Conservation (phyloP, 176 grass and related monocot species). For the Oryza nivara region DNA sequence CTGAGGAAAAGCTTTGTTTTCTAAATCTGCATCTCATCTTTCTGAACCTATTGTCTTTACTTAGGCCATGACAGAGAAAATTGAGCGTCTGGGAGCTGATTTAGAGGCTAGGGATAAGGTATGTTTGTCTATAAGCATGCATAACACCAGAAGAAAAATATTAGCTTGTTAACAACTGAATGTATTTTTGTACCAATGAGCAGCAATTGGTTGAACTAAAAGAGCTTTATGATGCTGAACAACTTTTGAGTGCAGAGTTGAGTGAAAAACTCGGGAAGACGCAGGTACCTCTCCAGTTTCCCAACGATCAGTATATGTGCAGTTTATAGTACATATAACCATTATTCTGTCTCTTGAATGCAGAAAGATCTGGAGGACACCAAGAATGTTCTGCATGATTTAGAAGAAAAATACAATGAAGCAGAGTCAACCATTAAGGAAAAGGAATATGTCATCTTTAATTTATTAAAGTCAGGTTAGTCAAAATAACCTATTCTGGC, state of each 20-base stretch:
- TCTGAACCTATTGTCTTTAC: conserved; percentile 32
- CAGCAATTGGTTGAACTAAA: conserved; percentile 96
- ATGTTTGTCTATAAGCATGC: conserved; percentile 37
- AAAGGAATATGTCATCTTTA: conserved; percentile 94
- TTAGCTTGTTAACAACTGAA: conserved; percentile 26
- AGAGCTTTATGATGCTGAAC: conserved; percentile 91
- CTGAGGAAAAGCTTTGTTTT: conserved; percentile 16
- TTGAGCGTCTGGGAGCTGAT: conserved; percentile 86
- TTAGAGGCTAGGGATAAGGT: conserved; percentile 97
- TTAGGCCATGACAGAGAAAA: conserved; percentile 96
- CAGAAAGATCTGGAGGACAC: conserved; percentile 89
- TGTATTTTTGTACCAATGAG: conserved; percentile 21
- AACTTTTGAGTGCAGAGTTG: conserved; percentile 87
- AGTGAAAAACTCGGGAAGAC: conserved; percentile 84
- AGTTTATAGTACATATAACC: conserved; percentile 23
- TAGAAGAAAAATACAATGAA: conserved; percentile 98
- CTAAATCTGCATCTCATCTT: conserved; percentile 8
- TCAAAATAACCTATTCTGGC: conserved; percentile 13
- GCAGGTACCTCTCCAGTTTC: conserved; percentile 56
- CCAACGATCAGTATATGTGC: conserved; percentile 16
- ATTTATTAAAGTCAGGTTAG: conserved; percentile 94
- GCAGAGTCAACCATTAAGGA: conserved; percentile 95
- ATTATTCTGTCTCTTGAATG: conserved; percentile 41
- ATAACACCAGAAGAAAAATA: conserved; percentile 32
- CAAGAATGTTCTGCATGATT: conserved; percentile 70